A percentile compares a stretch with the other conserved stretches of the same genome.
Conservation (phyloP, 2,329 filamentous ascomycete genomes). For the Aciculosporium take region DNA sequence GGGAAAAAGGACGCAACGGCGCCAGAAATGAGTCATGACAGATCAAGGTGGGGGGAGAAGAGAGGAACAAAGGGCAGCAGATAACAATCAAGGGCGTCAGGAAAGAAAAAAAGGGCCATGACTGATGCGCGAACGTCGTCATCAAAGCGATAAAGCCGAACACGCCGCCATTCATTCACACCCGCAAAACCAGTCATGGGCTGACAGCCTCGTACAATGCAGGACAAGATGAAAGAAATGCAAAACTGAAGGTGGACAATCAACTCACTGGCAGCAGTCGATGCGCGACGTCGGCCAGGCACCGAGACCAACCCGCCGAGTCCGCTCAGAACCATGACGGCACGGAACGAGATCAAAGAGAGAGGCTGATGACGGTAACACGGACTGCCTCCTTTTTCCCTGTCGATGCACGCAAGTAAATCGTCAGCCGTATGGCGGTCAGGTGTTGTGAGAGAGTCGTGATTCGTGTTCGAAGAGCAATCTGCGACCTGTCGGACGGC, state of each 20-base stretch:
- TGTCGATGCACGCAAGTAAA: no score
- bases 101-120: background rate
- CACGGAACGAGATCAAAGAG: no score
- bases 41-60: background rate
- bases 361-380: no score
- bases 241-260: no score
- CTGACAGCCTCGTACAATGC: background rate
- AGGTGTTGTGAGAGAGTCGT: no score
- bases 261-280: conserved; percentile 15
- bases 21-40: background rate
- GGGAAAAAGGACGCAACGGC: background rate
- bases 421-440: no score
- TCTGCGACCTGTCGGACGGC: no score
- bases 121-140: background rate
- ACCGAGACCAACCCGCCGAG: conserved; percentile 14
- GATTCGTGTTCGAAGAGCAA: no score
- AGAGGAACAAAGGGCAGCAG: background rate
- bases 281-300: conserved; percentile 18
- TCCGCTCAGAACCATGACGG: conserved; percentile 18
- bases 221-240: background rate
- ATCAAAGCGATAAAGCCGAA: no score
- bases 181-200: background rate
- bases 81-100: no score
- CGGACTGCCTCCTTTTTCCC: no score
- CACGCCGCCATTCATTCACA: no score